phyloP scores from a whole-genome alignment of 345 rosid species.

The Sisymbrium irio region DNA sequence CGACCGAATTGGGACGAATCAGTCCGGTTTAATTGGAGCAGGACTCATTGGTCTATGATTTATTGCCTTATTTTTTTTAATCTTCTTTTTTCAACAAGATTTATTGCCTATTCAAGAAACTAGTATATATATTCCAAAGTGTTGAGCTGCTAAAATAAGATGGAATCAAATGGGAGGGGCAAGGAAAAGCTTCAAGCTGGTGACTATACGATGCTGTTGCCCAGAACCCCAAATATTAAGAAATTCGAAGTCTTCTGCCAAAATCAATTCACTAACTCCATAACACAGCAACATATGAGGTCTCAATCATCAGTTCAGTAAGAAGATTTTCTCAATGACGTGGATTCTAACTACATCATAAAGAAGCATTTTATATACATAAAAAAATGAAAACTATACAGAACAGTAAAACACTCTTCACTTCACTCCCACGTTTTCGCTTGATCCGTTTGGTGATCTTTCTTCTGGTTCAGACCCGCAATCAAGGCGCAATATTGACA shows the following conservation, averaged over 20 bases:
- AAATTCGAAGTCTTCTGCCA: neutral
- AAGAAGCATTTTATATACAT: constrained; percentile 38
- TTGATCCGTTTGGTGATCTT: constrained; percentile 41
- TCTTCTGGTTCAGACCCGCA: constrained; percentile 43
- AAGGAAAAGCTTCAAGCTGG: neutral
- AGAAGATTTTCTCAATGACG: neutral
- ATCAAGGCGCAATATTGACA: constrained; percentile 50
- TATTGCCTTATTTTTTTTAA: neutral
- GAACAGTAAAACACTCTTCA: constrained; percentile 35
- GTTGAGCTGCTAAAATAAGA: neutral
- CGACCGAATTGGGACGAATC: neutral
- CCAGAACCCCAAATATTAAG: neutral
- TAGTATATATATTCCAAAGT: neutral
- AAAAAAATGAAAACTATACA: constrained; percentile 30
- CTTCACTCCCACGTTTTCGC: constrained; percentile 11
- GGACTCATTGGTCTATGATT: neutral
- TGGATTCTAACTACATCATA: constrained; percentile 6
- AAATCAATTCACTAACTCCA: constrained; percentile 1
- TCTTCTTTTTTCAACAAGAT: neutral
- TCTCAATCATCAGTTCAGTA: neutral
- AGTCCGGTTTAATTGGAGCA: neutral
- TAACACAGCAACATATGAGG: neutral
- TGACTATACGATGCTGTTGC: neutral
- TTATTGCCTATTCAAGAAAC: constrained; percentile 13
- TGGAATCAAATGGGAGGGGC: neutral